Conservation (phyloP, 805 yeast genomes). For the Saccharomycopsis guyanensis region DNA sequence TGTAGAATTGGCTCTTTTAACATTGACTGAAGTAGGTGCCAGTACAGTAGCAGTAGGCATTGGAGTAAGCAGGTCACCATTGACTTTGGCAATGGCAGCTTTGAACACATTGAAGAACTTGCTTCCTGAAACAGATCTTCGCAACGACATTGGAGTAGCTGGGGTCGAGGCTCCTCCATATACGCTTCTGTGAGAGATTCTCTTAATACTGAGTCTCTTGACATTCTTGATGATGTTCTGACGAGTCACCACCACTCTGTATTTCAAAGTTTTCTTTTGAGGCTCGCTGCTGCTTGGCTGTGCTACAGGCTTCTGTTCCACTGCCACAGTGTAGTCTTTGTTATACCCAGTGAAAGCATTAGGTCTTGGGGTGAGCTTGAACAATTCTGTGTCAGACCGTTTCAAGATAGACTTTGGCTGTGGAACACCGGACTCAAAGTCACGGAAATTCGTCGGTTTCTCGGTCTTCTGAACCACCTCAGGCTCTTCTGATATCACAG, state of each 20-base stretch:
- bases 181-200: constrained; percentile 6
- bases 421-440: neutral
- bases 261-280: constrained; percentile 14
- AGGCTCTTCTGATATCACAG: neutral
- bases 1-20: constrained; percentile 10
- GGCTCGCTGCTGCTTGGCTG: neutral
- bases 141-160: neutral
- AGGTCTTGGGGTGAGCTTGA: neutral
- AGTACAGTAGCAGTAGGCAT: neutral
- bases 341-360: constrained; percentile 1
- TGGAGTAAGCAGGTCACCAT: neutral
- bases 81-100: constrained; percentile 11
- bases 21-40: neutral
- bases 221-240: constrained; percentile 16
- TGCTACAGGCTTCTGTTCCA: neutral
- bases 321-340: constrained; percentile 14
- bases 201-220: constrained; percentile 11
- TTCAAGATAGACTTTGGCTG: neutral
- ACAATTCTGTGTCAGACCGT: neutral
- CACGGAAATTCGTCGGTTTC: neutral
- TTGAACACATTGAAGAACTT: constrained; percentile 14
- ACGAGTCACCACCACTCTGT: constrained; percentile 19
- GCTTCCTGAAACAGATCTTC: neutral
- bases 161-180: neutral
- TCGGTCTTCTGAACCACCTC: neutral